A percentile compares a stretch with the other conserved stretches of the same genome.
Evolutionary conservation across 2,329 filamentous ascomycete genomes (phyloP).

Genomic region (Exophiala viscosa): DNA sequence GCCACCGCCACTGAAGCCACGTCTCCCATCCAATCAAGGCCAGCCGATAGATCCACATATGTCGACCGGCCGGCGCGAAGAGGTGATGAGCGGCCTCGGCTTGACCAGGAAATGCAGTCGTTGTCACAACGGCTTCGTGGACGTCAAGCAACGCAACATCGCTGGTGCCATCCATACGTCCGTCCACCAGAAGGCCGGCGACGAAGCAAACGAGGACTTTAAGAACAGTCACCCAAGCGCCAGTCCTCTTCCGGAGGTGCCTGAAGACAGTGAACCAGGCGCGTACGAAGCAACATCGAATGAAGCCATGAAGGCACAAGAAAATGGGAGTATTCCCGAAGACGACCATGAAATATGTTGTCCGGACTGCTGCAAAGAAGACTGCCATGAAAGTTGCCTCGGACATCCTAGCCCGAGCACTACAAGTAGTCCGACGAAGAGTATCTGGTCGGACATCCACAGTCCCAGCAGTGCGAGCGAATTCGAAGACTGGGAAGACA

Average conservation of each 20-base stretch:
- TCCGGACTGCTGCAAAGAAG: constrained; percentile 25
- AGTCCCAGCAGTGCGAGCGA: constrained; percentile 15
- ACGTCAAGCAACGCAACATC: constrained; percentile 17
- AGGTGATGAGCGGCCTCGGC: constrained; percentile 8
- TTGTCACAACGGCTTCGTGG: constrained; percentile 24
- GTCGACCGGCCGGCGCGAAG: constrained; percentile 1
- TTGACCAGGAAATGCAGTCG: constrained; percentile 26
- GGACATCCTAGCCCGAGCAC: constrained; percentile 25
- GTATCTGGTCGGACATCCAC: constrained; percentile 13
- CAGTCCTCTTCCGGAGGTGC: constrained; percentile 14
- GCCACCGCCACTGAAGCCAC: constrained; percentile 11
- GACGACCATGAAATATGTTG: constrained; percentile 25
- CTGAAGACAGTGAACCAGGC: constrained; percentile 2
- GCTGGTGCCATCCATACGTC: constrained; percentile 22
- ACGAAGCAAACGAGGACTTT: constrained; percentile 6
- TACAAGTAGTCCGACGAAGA: constrained; percentile 11
- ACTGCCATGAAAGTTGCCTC: constrained; percentile 28
- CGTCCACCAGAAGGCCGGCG: constrained; percentile 13
- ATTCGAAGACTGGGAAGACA: constrained; percentile 1
- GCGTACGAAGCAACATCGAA: not conserved
- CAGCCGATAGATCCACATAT: not conserved
- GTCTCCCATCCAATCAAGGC: not conserved
- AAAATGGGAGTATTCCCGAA: constrained; percentile 3
- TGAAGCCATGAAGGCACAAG: not conserved
- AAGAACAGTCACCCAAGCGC: constrained; percentile 10